These are phyloP conservation scores for Lodderomyces parapsilosis DNA, from an alignment of 1,139 yeast genomes.

Conservation along the genomic window DNA sequence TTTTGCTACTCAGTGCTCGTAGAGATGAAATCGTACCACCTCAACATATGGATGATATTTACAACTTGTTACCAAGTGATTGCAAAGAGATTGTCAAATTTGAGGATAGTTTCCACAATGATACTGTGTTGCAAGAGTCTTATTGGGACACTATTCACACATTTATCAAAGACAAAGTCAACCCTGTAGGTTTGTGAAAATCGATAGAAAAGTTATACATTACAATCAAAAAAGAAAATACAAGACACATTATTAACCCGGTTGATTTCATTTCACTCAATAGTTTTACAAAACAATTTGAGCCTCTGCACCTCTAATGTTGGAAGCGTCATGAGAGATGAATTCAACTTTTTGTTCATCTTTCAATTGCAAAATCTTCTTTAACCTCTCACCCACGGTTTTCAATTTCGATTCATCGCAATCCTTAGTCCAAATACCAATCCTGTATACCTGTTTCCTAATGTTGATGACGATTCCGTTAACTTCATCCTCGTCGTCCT, in stretches of 20 bases:
- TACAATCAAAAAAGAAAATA: conserved; percentile 10
- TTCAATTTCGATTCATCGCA: conserved; percentile 63
- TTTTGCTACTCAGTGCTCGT: conserved; percentile 70
- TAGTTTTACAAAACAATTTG: conserved; percentile 38
- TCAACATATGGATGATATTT: conserved; percentile 67
- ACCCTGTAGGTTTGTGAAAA: conserved; percentile 36
- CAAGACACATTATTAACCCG: conserved; percentile 6
- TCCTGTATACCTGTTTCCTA: conserved; percentile 78
- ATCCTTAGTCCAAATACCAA: conserved; percentile 92
- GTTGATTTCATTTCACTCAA: neutral
- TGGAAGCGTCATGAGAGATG: conserved; percentile 59
- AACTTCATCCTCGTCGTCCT: conserved; percentile 84
- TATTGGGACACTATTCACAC: conserved; percentile 71
- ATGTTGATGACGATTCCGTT: conserved; percentile 93
- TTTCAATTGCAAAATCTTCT: conserved; percentile 68
- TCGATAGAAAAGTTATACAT: neutral
- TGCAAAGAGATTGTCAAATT: conserved; percentile 52
- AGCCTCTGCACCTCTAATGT: conserved; percentile 43
- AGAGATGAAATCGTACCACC: conserved; percentile 94
- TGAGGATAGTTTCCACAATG: conserved; percentile 70
- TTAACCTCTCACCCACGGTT: conserved; percentile 81
- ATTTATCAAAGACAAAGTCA: conserved; percentile 48
- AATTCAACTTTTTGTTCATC: conserved; percentile 76
- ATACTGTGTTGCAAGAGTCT: conserved; percentile 67
- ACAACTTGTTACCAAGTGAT: conserved; percentile 43